A percentile compares a stretch with the other conserved stretches of the same genome.
phyloP scores from a whole-genome alignment of 441 rosid genomes.

The Arabidopsis hybrid region DNA sequence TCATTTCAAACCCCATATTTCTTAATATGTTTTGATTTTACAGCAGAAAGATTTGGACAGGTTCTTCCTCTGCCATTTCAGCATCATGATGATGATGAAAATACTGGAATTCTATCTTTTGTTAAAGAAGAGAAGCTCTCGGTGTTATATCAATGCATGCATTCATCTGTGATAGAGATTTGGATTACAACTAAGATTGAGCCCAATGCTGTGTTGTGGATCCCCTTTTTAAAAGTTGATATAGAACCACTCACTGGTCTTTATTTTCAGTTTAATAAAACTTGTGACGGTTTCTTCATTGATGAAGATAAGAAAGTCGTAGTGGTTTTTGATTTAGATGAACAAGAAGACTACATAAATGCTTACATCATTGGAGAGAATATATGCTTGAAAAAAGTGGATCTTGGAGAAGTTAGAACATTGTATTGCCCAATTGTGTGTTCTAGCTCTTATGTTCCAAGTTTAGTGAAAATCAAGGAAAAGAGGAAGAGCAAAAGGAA shows the following conservation, averaged over 20 bases:
- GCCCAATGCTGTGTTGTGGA: background rate
- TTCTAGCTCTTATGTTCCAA: background rate
- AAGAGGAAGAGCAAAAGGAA: background rate
- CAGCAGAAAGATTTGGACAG: no score
- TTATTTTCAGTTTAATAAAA: no score
- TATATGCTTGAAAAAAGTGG: background rate
- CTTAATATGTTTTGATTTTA: no score
- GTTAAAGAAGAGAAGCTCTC: background rate
- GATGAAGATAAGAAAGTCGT: background rate
- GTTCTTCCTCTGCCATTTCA: background rate
- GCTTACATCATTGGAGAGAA: background rate
- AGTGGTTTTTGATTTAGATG: background rate
- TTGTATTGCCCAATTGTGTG: background rate
- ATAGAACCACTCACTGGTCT: background rate
- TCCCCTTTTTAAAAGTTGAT: background rate
- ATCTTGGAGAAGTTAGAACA: background rate
- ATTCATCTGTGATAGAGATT: background rate
- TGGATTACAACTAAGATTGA: background rate
- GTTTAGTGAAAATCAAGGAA: background rate
- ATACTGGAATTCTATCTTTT: no score
- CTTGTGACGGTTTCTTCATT: background rate
- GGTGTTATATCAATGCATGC: background rate
- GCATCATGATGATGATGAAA: no score
- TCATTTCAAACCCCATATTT: no score
- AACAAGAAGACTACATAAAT: no score